Conservation (phyloP, 768 basidiomycete genomes). For the Boletus subparvulus region DNA sequence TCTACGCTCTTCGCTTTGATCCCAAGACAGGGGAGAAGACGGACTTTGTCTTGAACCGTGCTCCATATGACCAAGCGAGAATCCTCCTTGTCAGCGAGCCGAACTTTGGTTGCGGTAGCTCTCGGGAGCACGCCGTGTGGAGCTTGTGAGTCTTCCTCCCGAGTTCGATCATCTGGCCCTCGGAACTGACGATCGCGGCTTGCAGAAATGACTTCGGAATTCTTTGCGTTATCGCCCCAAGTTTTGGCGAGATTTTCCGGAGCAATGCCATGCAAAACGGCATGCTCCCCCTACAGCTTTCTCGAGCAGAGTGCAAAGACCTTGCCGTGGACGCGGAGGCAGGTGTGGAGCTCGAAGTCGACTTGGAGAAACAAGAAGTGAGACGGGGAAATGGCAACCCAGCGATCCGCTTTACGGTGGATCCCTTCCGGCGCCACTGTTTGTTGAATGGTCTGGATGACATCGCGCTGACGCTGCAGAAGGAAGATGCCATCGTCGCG, state of each 20-base stretch:
- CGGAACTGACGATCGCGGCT: constrained; percentile 1
- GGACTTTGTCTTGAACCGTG: constrained; percentile 81
- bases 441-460: constrained; percentile 96
- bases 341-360: constrained; percentile 76
- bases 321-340: constrained; percentile 76
- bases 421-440: constrained; percentile 91
- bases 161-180: background rate
- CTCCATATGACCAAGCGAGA: constrained; percentile 71
- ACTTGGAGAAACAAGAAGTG: constrained; percentile 80
- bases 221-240: constrained; percentile 81
- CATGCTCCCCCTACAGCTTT: constrained; percentile 75
- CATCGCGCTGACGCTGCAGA: constrained; percentile 90
- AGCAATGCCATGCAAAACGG: constrained; percentile 93
- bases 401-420: constrained; percentile 74
- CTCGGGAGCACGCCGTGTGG: constrained; percentile 90
- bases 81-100: constrained; percentile 82
- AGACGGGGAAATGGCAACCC: constrained; percentile 71
- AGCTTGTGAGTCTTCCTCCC: constrained; percentile 55
- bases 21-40: constrained; percentile 77
- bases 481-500: constrained; percentile 61
- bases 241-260: constrained; percentile 89
- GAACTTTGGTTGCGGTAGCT: constrained; percentile 92
- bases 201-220: constrained; percentile 86
- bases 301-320: constrained; percentile 68
- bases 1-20: constrained; percentile 78